phyloP scores from a whole-genome alignment of 2,329 filamentous ascomycete species.

The Ophiostoma pallidulum region DNA sequence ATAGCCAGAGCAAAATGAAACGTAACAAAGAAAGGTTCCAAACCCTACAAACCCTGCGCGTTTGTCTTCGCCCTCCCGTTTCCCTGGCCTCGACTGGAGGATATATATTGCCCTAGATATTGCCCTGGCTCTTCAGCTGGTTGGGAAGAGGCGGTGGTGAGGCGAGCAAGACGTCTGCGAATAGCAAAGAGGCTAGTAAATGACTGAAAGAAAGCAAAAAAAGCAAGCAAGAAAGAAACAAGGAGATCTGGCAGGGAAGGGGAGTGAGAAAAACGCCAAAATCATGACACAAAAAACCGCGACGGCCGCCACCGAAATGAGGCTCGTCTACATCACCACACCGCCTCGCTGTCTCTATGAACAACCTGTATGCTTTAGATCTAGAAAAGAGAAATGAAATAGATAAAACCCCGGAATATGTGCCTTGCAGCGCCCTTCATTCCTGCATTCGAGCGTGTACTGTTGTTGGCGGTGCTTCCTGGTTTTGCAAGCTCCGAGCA shows the following conservation, averaged over 20 bases:
- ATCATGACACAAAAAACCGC: neutral
- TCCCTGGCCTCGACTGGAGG: no score
- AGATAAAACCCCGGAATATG: neutral
- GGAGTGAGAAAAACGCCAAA: constrained; percentile 4
- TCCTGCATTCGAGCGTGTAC: neutral
- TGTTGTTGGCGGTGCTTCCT: neutral
- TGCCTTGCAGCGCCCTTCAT: neutral
- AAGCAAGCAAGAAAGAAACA: no score
- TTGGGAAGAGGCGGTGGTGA: neutral
- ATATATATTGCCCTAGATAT: no score
- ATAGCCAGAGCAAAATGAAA: neutral
- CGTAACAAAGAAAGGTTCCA: no score
- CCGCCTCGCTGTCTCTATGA: constrained; percentile 6
- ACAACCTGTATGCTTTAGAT: constrained; percentile 6
- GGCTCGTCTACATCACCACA: no score
- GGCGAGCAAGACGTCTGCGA: neutral
- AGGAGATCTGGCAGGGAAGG: no score
- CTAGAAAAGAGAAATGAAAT: neutral
- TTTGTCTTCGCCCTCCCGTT: no score
- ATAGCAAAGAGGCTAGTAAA: neutral
- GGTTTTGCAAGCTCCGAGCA: no score
- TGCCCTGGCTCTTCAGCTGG: no score
- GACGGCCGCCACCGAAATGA: no score
- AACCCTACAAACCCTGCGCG: no score
- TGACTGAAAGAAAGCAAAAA: neutral